phyloP scores from a whole-genome alignment of 2,329 filamentous ascomycete genomes.

The Mycocentrospora acerina region DNA sequence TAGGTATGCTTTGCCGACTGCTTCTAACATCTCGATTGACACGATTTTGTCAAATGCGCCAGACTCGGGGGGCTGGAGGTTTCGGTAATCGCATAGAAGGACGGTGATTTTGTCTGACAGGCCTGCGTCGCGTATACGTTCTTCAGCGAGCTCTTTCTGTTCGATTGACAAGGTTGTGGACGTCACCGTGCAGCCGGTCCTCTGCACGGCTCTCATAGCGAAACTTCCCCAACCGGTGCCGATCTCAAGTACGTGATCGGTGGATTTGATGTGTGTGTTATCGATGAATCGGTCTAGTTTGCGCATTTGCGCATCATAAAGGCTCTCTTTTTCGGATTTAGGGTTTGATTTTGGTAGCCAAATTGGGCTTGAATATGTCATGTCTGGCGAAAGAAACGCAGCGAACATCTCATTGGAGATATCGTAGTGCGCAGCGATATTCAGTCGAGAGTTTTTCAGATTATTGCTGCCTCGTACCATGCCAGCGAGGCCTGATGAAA shows the following conservation, averaged over 20 bases:
- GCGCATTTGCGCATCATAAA: conserved; percentile 67
- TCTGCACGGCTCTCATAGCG: conserved; percentile 67
- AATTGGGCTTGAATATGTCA: conserved; percentile 74
- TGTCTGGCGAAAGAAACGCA: conserved; percentile 71
- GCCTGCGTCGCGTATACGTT: conserved; percentile 63
- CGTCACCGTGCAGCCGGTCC: conserved; percentile 68
- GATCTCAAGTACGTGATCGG: conserved; percentile 72
- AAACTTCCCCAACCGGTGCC: conserved; percentile 76
- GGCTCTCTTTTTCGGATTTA: conserved; percentile 52
- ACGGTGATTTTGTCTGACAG: conserved; percentile 64
- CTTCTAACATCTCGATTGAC: conserved; percentile 78
- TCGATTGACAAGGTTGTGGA: conserved; percentile 68
- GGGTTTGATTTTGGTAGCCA: conserved; percentile 55
- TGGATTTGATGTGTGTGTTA: conserved; percentile 62
- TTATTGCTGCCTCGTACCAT: conserved; percentile 52
- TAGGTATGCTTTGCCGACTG: conserved; percentile 68
- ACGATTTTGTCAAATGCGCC: conserved; percentile 68
- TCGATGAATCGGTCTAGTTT: conserved; percentile 68
- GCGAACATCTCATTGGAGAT: conserved; percentile 77
- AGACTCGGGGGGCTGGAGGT: conserved; percentile 53
- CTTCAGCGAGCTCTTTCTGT: conserved; percentile 68
- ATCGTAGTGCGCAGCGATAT: conserved; percentile 73
- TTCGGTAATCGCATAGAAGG: conserved; percentile 68
- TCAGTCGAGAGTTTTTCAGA: conserved; percentile 56
- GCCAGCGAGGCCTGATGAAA: conserved; percentile 60